Percentiles rank a stretch among this genome's conserved stretches.
These are phyloP conservation scores for Rhizophlyctis rosea DNA, from an alignment of 192 early-diverging fungal genomes.

Conservation along the genomic window DNA sequence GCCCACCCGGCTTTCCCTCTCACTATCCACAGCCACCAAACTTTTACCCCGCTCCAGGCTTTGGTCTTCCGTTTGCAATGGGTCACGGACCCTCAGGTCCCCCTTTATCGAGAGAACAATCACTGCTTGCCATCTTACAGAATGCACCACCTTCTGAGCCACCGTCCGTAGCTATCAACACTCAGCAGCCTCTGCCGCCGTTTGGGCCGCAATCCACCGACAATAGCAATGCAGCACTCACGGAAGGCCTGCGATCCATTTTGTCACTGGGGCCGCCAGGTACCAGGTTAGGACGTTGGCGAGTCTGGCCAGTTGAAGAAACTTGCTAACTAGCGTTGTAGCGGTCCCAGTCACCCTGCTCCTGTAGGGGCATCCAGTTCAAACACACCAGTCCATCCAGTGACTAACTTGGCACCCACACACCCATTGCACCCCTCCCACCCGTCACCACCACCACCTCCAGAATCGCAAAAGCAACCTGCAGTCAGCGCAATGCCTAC, in stretches of 20 bases:
- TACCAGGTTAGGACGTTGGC: neutral
- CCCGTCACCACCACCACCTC: too few species aligned
- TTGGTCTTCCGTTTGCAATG: neutral
- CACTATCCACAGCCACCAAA: neutral
- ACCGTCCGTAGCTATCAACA: too few species aligned
- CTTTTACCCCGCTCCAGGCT: neutral
- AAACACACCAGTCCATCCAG: neutral
- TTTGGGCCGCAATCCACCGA: neutral
- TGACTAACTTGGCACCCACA: too few species aligned
- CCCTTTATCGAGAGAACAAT: neutral
- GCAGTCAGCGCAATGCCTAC: too few species aligned
- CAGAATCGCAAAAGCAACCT: too few species aligned
- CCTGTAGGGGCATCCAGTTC: neutral
- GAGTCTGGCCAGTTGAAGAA: neutral
- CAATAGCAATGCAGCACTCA: neutral
- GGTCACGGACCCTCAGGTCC: neutral
- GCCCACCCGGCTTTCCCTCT: neutral
- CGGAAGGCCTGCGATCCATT: neutral
- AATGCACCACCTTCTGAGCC: neutral
- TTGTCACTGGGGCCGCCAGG: neutral
- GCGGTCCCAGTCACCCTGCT: neutral
- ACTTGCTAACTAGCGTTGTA: neutral
- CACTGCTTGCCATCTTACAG: neutral
- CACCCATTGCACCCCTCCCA: neutral
- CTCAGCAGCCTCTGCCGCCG: too few species aligned